These are phyloP conservation scores for Aspergillus sojae DNA, from an alignment of 2,329 filamentous ascomycete genomes.

Conservation along the genomic window DNA sequence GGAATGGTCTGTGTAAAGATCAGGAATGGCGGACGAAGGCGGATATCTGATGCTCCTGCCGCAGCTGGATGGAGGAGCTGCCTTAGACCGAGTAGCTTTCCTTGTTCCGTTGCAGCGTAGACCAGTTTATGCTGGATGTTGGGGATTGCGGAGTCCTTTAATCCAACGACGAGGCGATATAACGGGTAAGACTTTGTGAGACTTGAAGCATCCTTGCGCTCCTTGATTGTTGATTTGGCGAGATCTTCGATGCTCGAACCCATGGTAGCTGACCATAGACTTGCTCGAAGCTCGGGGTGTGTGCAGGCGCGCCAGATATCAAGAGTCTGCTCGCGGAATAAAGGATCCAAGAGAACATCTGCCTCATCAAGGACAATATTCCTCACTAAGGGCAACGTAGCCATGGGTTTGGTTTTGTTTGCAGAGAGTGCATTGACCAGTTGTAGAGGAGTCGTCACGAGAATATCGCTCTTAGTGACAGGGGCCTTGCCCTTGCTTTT, in stretches of 20 bases:
- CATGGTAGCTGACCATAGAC: conserved; percentile 97
- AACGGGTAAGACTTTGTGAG: conserved; percentile 50
- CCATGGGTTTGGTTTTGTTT: conserved; percentile 46
- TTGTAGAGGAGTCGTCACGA: conserved; percentile 78
- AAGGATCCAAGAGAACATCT: conserved; percentile 86
- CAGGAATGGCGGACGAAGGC: conserved; percentile 82
- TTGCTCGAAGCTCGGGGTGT: conserved; percentile 69
- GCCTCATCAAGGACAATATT: conserved; percentile 88
- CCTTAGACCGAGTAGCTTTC: conserved; percentile 87
- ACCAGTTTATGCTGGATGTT: conserved; percentile 86
- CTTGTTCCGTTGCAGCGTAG: conserved; percentile 90
- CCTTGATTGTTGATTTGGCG: conserved; percentile 67
- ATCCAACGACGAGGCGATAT: conserved; percentile 85
- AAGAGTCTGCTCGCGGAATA: conserved; percentile 88
- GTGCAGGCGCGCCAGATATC: conserved; percentile 80
- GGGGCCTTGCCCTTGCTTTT: conserved; percentile 43
- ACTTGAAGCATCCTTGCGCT: conserved; percentile 45
- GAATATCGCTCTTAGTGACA: conserved; percentile 72
- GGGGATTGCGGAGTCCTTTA: conserved; percentile 94
- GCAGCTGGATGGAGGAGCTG: conserved; percentile 81
- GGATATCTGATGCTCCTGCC: conserved; percentile 48
- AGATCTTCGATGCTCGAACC: conserved; percentile 87
- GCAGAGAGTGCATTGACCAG: conserved; percentile 72
- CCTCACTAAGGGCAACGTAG: conserved; percentile 66
- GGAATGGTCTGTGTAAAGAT: conserved; percentile 97